These are phyloP conservation scores for Penicillium sp. DNA, from an alignment of 2,329 filamentous ascomycete species.

Conservation along the genomic window DNA sequence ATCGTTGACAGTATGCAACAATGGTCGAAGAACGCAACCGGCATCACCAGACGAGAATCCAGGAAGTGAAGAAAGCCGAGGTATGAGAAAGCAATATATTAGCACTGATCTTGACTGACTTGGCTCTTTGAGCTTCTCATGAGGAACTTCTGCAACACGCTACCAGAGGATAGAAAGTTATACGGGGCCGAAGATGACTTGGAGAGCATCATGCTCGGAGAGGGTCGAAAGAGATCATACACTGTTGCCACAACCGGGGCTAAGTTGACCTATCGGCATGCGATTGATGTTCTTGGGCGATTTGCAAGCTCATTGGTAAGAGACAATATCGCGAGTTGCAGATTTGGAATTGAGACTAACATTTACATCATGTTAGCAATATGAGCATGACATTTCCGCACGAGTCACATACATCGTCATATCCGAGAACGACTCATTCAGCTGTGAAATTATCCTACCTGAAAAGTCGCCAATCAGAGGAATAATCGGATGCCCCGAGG, in stretches of 20 bases:
- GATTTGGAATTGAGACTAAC: neutral
- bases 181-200: conserved; percentile 60
- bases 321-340: neutral
- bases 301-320: conserved; percentile 70
- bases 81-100: conserved; percentile 23
- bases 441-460: conserved; percentile 79
- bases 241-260: conserved; percentile 70
- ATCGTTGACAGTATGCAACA: conserved; percentile 63
- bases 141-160: conserved; percentile 71
- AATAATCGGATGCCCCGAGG: conserved; percentile 63
- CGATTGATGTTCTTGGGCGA: conserved; percentile 69
- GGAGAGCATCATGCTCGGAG: conserved; percentile 58
- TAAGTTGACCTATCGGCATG: conserved; percentile 75
- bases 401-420: conserved; percentile 65
- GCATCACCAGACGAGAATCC: conserved; percentile 61
- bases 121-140: conserved; percentile 48
- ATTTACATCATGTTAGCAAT: conserved; percentile 35
- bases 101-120: neutral
- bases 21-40: conserved; percentile 77
- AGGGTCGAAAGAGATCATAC: conserved; percentile 55
- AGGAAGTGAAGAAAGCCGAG: conserved; percentile 52
- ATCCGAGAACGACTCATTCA: conserved; percentile 59
- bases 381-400: conserved; percentile 50
- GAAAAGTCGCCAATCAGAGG: conserved; percentile 70
- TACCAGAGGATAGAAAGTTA: conserved; percentile 75